Base-by-base conservation (phyloP, 2,329 filamentous ascomycete genomes). In the Penicillium sumatraense region DNA sequence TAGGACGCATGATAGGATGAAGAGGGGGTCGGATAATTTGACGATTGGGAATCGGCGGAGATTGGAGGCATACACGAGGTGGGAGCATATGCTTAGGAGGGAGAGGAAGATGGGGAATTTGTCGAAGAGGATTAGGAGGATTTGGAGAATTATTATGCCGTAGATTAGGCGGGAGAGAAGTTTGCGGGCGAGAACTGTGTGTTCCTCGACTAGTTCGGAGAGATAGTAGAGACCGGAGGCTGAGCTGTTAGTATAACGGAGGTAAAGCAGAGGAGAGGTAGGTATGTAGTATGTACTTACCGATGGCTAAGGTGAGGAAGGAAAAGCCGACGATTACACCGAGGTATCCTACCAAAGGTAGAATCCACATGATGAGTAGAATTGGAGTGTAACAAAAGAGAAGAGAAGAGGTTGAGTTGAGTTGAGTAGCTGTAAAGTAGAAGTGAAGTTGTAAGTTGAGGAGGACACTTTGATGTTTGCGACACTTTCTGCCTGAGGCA, bases 181-280 rank as follows among this genome's bases (percentile, higher is more conserved):
- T 54, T 89, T 90, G 72, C 96, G 96, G 11, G 93, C 90, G 59
- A 96, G 77, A 10, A 98, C 93, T 3, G 93, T 97, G 72, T 99
- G 93, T 75, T 99, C 95, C 78, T 99, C 95, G 58, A 99, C 95
- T 13, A 98, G 87, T 75, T 99, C 95, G 21, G 93, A 97, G 51
- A 99, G 88, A 75, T 99, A 99, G 80, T 99, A 99, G 23, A 99
- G 86, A 33, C 95, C 95, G n/a, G 92, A 97, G 35, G 95, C 95
- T 91, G 68, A n/a, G 49, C 50, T 57, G 56, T 60, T 53, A 56
- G 41, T 56, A 6, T 9, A 47, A 46, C 16, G 49, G 24, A 18
- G 35, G 4, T 38, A 38, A 18, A 23, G 18, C 6, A 14, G 7
- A 13, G 11, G 18, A 23, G 36, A 14, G 36, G 18, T 6, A 11